phyloP scores from a whole-genome alignment of 179 eudicot species.

The Actinidia arguta region DNA sequence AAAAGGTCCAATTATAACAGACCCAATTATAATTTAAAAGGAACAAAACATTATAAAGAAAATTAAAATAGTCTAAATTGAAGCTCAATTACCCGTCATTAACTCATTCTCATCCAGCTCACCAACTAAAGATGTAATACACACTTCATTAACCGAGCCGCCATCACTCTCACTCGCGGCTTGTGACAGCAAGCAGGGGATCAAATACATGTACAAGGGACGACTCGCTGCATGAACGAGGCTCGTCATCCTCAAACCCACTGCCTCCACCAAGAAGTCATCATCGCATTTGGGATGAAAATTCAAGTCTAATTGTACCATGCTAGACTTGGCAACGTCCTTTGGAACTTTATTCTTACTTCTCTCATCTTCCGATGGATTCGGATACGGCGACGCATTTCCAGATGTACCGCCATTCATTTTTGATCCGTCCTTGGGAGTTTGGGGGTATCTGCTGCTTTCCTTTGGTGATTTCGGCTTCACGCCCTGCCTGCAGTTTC shows the following conservation, averaged over 20 bases:
- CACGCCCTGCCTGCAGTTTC: too few relatives aligned
- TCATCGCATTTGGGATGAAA: conserved; percentile 72
- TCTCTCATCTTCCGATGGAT: conserved; percentile 30
- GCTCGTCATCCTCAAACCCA: conserved; percentile 40
- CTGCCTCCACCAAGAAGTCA: too few relatives aligned
- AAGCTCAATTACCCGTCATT: too few relatives aligned
- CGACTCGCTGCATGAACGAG: conserved; percentile 41
- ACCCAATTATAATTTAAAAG: background rate
- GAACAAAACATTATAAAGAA: background rate
- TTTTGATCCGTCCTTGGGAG: conserved; percentile 22
- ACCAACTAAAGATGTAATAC: conserved; percentile 14
- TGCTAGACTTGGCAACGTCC: conserved; percentile 48
- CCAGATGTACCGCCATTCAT: too few relatives aligned
- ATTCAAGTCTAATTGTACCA: conserved; percentile 76
- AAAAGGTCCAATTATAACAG: background rate
- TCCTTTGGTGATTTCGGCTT: conserved; percentile 56
- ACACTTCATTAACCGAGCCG: conserved; percentile 22
- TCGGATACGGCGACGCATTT: too few relatives aligned
- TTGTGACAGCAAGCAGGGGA: conserved; percentile 35
- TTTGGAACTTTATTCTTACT: conserved; percentile 15
- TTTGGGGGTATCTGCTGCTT: conserved; percentile 33
- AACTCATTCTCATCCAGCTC: conserved; percentile 23
- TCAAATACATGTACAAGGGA: conserved; percentile 40
- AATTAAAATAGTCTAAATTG: background rate
- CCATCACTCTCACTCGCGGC: conserved; percentile 25